Base-by-base conservation (phyloP, 2,329 filamentous ascomycete species). In the Balansia obtecta region DNA sequence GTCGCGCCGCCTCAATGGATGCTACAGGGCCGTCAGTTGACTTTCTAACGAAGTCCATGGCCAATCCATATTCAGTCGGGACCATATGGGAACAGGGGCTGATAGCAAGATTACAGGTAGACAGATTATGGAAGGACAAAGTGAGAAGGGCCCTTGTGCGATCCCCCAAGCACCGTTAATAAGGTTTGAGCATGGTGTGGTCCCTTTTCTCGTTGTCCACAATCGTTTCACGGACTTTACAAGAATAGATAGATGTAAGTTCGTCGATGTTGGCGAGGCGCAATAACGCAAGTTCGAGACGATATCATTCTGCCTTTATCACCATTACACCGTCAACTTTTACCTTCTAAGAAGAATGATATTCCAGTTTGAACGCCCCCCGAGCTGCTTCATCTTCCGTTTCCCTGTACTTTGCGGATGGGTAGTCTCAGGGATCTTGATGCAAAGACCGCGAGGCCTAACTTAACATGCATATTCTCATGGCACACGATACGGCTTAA, bases 401-500 rank as follows among this genome's bases (percentile, higher is more conserved):
- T 27, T 27, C 27, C 4, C 32, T 7, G 1, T 10, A 16, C 32
- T 34, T 34, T 4, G n/a, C 32, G 9, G 38, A 20, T 37, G 11
- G 2, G 13, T 12, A 13, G 11, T 12, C 34, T 15, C 11, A 12
- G 11, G 15, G 15, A 37, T 37, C 34, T 37, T 37, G 34, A 15
- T 37, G 34, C 34, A 15, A 37, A 37, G 11, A 12, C 34, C 4
- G 9, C 2, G 4, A 15, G 11, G 15, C 2, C 15, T 37, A 37
- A 12, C 3, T 12, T 15, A 15, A 37, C 15, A 54, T 51, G 53
- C 48, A 43, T 40, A 70, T 82, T 40, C 72, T 82, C 59, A 79
- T 83, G 57, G 82, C 78, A 12, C 79, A 79, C 34, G 79, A 73
- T 18, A 74, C 75, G 47, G 79, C 79, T 50, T 82, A 75, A 83